Evolutionary conservation across 1,284 basidiomycete genomes (phyloP).

Genomic region (Apiotrichum sp.): DNA sequence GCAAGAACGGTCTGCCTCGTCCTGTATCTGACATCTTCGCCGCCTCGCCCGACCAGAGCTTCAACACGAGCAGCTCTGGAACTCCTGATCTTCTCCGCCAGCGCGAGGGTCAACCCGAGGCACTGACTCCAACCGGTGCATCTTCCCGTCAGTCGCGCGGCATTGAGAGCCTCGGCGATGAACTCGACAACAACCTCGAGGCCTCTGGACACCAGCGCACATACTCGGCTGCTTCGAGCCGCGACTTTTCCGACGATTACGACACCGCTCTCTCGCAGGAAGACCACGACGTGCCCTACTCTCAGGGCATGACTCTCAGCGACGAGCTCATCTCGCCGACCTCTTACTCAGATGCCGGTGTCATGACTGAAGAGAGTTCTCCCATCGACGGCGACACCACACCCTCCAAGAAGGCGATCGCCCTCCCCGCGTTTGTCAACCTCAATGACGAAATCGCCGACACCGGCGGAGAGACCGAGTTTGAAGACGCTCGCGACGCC

Average conservation of each 20-base stretch:
- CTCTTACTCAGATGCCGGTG: constrained; percentile 26
- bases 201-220: constrained; percentile 2
- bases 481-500: constrained; percentile 70
- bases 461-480: constrained; percentile 61
- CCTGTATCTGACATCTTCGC: constrained; percentile 21
- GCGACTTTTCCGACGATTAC: not conserved
- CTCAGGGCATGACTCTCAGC: constrained; percentile 25
- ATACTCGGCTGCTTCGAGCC: not conserved
- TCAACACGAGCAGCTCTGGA: constrained; percentile 35
- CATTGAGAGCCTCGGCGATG: constrained; percentile 17
- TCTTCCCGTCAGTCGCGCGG: not conserved
- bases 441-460: constrained; percentile 12
- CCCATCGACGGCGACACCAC: constrained; percentile 19
- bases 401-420: constrained; percentile 28
- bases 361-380: constrained; percentile 37
- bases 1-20: constrained; percentile 31
- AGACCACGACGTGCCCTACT: constrained; percentile 1
- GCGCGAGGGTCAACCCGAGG: constrained; percentile 16
- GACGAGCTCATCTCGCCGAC: constrained; percentile 32
- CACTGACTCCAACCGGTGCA: constrained; percentile 4
- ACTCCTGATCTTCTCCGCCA: constrained; percentile 41
- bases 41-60: constrained; percentile 28
- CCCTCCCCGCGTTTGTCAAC: constrained; percentile 27
- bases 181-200: constrained; percentile 7
- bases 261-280: constrained; percentile 4